phyloP scores from a whole-genome alignment of 2,329 filamentous ascomycete genomes.

The Arthroderma sp. region DNA sequence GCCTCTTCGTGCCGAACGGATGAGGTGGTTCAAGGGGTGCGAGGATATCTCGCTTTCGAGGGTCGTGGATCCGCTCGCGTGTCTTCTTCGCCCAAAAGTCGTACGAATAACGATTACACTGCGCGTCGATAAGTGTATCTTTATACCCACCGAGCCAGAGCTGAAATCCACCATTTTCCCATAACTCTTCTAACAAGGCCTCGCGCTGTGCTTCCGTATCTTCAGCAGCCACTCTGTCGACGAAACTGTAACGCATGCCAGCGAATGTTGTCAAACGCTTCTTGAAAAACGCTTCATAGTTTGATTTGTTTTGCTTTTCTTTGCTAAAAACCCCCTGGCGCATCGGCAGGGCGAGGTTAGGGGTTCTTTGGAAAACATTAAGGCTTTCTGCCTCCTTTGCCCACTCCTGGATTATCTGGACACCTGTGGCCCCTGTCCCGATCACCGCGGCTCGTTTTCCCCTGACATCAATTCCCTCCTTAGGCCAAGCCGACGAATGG shows the following conservation, averaged over 20 bases:
- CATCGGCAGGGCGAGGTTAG: constrained; percentile 53
- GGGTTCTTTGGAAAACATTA: constrained; percentile 47
- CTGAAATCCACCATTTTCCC: constrained; percentile 41
- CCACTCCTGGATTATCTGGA: constrained; percentile 51
- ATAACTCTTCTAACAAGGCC: constrained; percentile 37
- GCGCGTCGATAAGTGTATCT: constrained; percentile 34
- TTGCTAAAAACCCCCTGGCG: constrained; percentile 34
- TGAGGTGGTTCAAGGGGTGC: constrained; percentile 42
- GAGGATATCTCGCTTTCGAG: constrained; percentile 38
- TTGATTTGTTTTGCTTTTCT: constrained; percentile 38
- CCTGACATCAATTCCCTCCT: constrained; percentile 41
- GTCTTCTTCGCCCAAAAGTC: constrained; percentile 44
- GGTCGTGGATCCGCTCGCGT: constrained; percentile 38
- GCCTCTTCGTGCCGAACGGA: constrained; percentile 42
- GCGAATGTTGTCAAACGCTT: constrained; percentile 39
- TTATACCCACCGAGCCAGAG: constrained; percentile 40
- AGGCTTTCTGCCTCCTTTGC: constrained; percentile 40
- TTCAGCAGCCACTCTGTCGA: constrained; percentile 41
- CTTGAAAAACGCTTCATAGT: constrained; percentile 38
- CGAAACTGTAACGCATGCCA: constrained; percentile 45
- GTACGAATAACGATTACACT: constrained; percentile 42
- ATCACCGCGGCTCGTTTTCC: constrained; percentile 50
- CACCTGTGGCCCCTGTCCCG: constrained; percentile 51
- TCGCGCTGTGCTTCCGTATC: constrained; percentile 38
- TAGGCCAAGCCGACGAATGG: constrained; percentile 50